Base-by-base conservation (phyloP, 2,329 filamentous ascomycete species). In the Fusarium albidum region DNA sequence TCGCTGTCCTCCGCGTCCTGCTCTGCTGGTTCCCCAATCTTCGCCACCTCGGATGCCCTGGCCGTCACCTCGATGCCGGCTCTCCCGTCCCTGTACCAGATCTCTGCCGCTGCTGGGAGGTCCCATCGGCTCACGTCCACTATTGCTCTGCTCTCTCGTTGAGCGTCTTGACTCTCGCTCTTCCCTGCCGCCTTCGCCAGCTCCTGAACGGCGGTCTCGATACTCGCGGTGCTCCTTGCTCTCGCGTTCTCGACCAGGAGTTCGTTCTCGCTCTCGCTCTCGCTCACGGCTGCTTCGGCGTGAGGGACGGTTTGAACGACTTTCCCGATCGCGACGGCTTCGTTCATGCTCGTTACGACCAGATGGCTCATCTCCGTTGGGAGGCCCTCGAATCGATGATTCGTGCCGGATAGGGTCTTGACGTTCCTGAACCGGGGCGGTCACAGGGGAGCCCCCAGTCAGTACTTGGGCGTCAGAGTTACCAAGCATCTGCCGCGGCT, bases 391-490 rank as follows among this genome's bases (percentile, higher is more conserved):
- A 59, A 73, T 67, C 41, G 70, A 69, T 5, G 67, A 57, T 17
- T 73, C 73, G 7, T 76, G 72, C 18, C 78, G 73, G 11, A 76
- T 61, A 8, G 76, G 71, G 31, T 84, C 80, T 25, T 73, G 69
- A 0, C 79, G 77, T 54, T 85, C 82, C 17, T 80, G 76, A 4
- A 74, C 66, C 0, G 81, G 80, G 4, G 81, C 82, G 40, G 73
- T 73, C 15, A 74, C 73, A 15, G 78, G 79, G 18, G 83, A 82
- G 14, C 79, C 80, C 17, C 82, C 82, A 1, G 80, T 80, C 3
- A 85, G 73, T 5, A 82, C 79, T 63, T 86, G 83, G 2, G 79
- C 79, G 59, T 86, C 83, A 3, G 82, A 84, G 14, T 78, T 78
- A 14, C 75, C 79, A 29, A 85, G 66, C 51, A 75, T 78, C 45